Evolutionary conservation across 352 stramenopile genomes (phyloP), one percentile per base, ranked within the genome.

Genomic region (Pythium phragmiticola): DNA sequence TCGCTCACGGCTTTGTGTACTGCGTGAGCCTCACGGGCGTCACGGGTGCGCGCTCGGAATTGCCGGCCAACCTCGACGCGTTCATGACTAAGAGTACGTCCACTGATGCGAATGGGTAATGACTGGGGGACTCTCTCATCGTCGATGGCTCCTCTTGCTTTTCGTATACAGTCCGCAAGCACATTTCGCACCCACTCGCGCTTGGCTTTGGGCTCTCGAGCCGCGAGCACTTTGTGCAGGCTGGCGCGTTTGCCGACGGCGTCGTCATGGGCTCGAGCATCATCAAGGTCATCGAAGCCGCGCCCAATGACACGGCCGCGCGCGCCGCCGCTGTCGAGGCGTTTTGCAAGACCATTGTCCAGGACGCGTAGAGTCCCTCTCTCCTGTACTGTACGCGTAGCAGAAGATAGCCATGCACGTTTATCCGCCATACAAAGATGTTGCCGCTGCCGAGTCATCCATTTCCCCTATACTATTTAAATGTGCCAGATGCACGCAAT

Each of bases 161-260:
- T 1, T 34, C 39, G 36, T 30, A 56, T 53, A 39, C 54, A 92
- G 87, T 95, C 68, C 87, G 87, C 63, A 77, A 75, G 50, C 87
- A 92, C 65, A 83, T 94, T 49, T 91, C 86, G 70, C 72, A 88
- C 60, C 96, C 97, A 19, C 77, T 99, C 11, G 96, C 95, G 28
- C 89, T 99, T 13, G 97, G 97, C 53, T 99, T 99, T 74, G 97
- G 97, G 26, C 94, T 99, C 46, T 98, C 93, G 36, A 98, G 80
- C 43, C 90, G 92, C 30, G 74, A 98, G 56, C 92, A 98, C 68
- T 93, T 95, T 47, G 46, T 88, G 19, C 87, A 97, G 76, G 96
- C 98, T 1, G 88, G 94, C 52, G 80, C 85, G 39, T 80, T 99
- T 26, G 94, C 95, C 12, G 95, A 98, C 50, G 89, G 87, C 41